Evolutionary conservation across 371 early-diverging fungal genomes (phyloP).

Genomic region (Rhizopus arrhizus): DNA sequence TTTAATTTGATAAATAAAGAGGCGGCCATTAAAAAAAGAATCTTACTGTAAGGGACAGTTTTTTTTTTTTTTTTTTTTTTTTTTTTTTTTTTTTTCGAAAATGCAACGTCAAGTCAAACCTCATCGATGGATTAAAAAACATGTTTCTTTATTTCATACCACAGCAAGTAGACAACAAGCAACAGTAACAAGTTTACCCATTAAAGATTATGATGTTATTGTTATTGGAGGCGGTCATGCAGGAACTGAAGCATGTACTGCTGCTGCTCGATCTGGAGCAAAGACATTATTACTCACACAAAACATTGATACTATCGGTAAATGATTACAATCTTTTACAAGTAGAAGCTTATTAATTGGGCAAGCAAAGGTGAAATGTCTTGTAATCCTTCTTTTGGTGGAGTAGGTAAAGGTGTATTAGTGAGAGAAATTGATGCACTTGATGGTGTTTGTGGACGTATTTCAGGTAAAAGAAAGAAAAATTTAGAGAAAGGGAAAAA

Average conservation of each 20-base stretch:
- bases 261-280: slow-evolving; percentile 82
- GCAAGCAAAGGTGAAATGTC: slow-evolving; percentile 74
- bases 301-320: slow-evolving; percentile 74
- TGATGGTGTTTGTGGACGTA: slow-evolving; percentile 81
- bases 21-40: no score
- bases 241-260: slow-evolving; percentile 83
- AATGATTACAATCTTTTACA: background rate
- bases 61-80: background rate
- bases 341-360: no score
- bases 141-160: slow-evolving; percentile 3
- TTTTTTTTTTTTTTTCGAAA: slow-evolving; percentile 3
- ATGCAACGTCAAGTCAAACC: slow-evolving; percentile 14
- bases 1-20: no score
- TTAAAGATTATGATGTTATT: slow-evolving; percentile 64
- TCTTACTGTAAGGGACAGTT: background rate
- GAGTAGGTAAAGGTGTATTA: slow-evolving; percentile 83
- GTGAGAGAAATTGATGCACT: slow-evolving; percentile 85
- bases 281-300: slow-evolving; percentile 80
- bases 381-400: slow-evolving; percentile 89
- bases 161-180: slow-evolving; percentile 7
- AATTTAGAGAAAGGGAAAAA: background rate
- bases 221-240: slow-evolving; percentile 91
- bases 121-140: background rate
- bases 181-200: background rate
- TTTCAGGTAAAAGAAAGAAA: slow-evolving; percentile 51